Conservation (phyloP, 2,329 filamentous ascomycete species). For the Ascocoryne sarcoides region DNA sequence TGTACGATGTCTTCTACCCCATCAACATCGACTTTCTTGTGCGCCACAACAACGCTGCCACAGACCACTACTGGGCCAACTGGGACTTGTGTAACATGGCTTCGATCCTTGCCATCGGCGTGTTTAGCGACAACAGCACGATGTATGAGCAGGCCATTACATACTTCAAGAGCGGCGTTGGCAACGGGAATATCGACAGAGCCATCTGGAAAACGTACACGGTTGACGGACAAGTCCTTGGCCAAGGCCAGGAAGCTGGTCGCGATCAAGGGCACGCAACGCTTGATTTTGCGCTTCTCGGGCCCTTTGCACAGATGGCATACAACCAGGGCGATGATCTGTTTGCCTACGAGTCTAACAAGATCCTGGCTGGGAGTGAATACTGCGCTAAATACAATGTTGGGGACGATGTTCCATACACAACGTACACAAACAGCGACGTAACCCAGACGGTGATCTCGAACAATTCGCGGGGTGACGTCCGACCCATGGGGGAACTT, state of each 20-base stretch:
- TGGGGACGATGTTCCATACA: conserved; percentile 35
- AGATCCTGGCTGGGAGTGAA: conserved; percentile 31
- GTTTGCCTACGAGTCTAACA: conserved; percentile 29
- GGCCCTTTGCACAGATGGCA: conserved; percentile 33
- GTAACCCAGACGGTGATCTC: conserved; percentile 31
- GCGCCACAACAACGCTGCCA: conserved; percentile 29
- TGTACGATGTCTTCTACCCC: conserved; percentile 31
- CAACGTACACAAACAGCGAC: conserved; percentile 32
- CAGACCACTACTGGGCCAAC: conserved; percentile 29
- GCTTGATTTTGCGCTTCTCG: conserved; percentile 33
- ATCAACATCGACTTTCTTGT: conserved; percentile 33
- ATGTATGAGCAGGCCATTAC: conserved; percentile 32
- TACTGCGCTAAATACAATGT: conserved; percentile 36
- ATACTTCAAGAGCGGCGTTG: conserved; percentile 33
- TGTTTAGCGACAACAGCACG: conserved; percentile 35
- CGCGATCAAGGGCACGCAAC: conserved; percentile 38
- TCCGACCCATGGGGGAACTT: conserved; percentile 33
- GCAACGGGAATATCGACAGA: conserved; percentile 32
- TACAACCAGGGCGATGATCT: conserved; percentile 37
- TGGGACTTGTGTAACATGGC: conserved; percentile 39
- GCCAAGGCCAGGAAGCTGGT: conserved; percentile 35
- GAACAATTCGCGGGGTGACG: conserved; percentile 24
- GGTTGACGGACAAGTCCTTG: conserved; percentile 27
- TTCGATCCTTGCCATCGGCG: conserved; percentile 33
- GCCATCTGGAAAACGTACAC: conserved; percentile 27